These are phyloP conservation scores for Mycena olivaceomarginata DNA, from an alignment of 768 basidiomycete genomes.

Conservation along the genomic window DNA sequence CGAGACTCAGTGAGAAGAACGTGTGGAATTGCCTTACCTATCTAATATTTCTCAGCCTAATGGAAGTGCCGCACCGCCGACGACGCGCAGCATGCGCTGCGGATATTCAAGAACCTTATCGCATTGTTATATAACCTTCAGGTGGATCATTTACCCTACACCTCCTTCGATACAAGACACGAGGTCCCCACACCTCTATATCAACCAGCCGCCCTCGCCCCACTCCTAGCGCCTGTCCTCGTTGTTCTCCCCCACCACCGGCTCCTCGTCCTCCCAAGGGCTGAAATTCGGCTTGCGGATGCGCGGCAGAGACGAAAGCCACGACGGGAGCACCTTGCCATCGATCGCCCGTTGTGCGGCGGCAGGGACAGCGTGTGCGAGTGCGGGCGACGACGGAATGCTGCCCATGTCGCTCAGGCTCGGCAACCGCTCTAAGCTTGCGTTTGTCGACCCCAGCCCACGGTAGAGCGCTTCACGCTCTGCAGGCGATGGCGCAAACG, in stretches of 20 bases:
- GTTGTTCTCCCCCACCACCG: constrained; percentile 34
- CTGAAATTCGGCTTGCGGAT: constrained; percentile 85
- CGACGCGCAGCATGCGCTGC: constrained; percentile 15
- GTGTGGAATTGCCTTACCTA: not conserved
- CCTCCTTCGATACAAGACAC: constrained; percentile 43
- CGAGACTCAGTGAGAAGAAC: too few species aligned
- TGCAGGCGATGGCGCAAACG: constrained; percentile 91
- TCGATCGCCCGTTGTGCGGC: constrained; percentile 50
- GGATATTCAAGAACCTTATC: constrained; percentile 42
- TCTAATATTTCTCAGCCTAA: constrained; percentile 10
- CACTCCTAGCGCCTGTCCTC: constrained; percentile 20
- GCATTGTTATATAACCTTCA: constrained; percentile 43
- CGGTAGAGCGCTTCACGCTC: constrained; percentile 91
- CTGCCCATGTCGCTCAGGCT: constrained; percentile 86
- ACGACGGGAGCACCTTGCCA: constrained; percentile 71
- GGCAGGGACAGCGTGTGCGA: constrained; percentile 61
- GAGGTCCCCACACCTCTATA: constrained; percentile 40
- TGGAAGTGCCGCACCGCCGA: constrained; percentile 7
- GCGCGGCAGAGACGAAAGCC: constrained; percentile 81
- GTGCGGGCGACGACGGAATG: constrained; percentile 81
- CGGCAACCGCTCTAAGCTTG: constrained; percentile 86
- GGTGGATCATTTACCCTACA: constrained; percentile 46
- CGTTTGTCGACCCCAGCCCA: constrained; percentile 84
- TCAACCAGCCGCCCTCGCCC: constrained; percentile 1
- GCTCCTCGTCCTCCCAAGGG: constrained; percentile 88